Evolutionary conservation across 2,329 filamentous ascomycete species (phyloP), one percentile per base, ranked within the genome.

Genomic region (Metarhizium album): DNA sequence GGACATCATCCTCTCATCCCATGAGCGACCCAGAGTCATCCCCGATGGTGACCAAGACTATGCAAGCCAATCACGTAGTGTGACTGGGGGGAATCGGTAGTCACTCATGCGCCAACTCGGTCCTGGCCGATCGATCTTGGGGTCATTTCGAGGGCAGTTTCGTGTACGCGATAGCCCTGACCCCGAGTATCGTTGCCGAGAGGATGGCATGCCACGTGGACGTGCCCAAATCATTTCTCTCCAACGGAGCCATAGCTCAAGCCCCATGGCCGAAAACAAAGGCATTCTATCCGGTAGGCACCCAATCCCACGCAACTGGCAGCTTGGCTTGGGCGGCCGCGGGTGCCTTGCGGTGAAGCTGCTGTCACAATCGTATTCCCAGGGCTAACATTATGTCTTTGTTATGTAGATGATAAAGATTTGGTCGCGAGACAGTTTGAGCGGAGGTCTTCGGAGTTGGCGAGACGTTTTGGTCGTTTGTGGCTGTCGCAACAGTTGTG

Each of bases 1-100:
- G 35, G 31, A 47, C 35, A 47, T 47, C 38, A 24, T 23, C 18
- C 22, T 20, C 40, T 42, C 37, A 46, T 50, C 43, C 37, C 49
- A 23, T 50, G 45, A 47, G 49, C 5, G n/a, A 35, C 37, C 37
- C 18, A 20, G 35, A 16, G 8, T 43, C 13, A 22, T 24, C 40
- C 16, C 40, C 40, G 22, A 24, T 16, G 40, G 22, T 24, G 40
- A 24, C 4, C 13, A 24, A 24, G 40, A 5, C 20, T 5, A 22
- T 18, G 6, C 37, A 40, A 40, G 18, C 37, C 37, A 40, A 40
- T 40, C 37, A 40, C 13, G 5, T 18, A 9, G n/a, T 40, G 37
- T 9, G 16, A 9, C 5, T 24, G 9, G 37, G 16, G 20, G 7
- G 13, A 13, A 16, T 43, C 20, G 20, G 40, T 43, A 24, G 22